Conservation (phyloP, 129 eudicot genomes). For the Artemisia tridentata region DNA sequence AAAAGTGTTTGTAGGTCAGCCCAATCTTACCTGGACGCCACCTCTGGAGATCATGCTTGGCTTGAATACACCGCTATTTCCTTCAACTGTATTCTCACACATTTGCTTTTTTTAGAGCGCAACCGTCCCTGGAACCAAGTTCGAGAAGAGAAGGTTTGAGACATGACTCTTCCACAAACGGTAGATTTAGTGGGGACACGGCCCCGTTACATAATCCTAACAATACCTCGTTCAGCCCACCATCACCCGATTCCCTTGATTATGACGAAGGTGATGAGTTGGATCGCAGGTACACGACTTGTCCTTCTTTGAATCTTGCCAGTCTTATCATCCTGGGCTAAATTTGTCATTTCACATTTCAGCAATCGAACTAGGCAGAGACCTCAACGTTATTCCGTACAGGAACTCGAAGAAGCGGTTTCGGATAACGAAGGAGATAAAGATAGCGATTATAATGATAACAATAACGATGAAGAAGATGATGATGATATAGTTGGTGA, state of each 20-base stretch:
- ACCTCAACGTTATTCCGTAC: conserved; percentile 69
- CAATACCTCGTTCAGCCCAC: conserved; percentile 39
- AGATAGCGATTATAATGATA: conserved; percentile 49
- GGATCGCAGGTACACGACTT: conserved; percentile 61
- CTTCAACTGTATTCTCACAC: neutral
- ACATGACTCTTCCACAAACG: conserved; percentile 54
- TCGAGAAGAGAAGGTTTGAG: conserved; percentile 55
- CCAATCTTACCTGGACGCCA: neutral
- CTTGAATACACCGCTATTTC: neutral
- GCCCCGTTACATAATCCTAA: conserved; percentile 42
- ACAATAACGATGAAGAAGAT: conserved; percentile 49
- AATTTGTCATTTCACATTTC: conserved; percentile 20
- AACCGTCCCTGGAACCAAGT: conserved; percentile 56
- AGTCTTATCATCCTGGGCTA: neutral
- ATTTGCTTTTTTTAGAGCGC: conserved; percentile 37
- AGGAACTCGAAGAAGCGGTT: conserved; percentile 60
- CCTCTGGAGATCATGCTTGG: neutral
- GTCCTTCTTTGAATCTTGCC: neutral
- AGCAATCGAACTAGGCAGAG: conserved; percentile 75
- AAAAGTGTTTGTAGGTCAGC: neutral
- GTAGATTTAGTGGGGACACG: conserved; percentile 48
- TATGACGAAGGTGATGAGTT: conserved; percentile 46
- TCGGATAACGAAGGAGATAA: conserved; percentile 60
- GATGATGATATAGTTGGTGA: conserved; percentile 96
- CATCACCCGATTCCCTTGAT: conserved; percentile 59